phyloP scores from a whole-genome alignment of 148 eudicot species.

The Amaranthus cruentus region DNA sequence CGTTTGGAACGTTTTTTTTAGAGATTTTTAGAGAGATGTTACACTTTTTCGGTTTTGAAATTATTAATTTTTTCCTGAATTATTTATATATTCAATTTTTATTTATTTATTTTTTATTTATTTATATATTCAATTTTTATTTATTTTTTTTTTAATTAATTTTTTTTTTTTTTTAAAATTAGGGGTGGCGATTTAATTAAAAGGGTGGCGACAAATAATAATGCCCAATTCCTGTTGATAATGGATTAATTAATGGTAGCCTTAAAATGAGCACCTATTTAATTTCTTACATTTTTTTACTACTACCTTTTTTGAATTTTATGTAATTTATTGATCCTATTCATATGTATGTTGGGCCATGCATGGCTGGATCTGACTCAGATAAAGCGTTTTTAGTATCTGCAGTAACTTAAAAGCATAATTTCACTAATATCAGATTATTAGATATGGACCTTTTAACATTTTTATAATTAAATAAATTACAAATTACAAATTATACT shows the following conservation, averaged over 20 bases:
- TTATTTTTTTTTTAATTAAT: too few species aligned
- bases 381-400: slow-evolving; percentile 21
- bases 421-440: slow-evolving; percentile 3
- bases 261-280: slow-evolving; percentile 10
- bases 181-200: too few species aligned
- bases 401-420: slow-evolving; percentile 30
- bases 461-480: neutral
- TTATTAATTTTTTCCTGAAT: too few species aligned
- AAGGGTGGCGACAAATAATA: too few species aligned
- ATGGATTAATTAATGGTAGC: neutral
- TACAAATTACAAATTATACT: neutral
- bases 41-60: too few species aligned
- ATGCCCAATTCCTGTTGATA: neutral
- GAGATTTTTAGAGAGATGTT: too few species aligned
- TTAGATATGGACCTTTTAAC: slow-evolving; percentile 24
- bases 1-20: too few species aligned
- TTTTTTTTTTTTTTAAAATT: too few species aligned
- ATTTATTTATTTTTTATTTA: too few species aligned
- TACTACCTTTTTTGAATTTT: neutral
- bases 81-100: too few species aligned
- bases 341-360: slow-evolving; percentile 16
- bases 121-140: too few species aligned
- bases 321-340: neutral
- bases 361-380: slow-evolving; percentile 31
- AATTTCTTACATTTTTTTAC: neutral